Percentiles rank a stretch among this genome's conserved stretches.
Conservation (phyloP, 2,329 filamentous ascomycete genomes). For the Cytospora piceicola region DNA sequence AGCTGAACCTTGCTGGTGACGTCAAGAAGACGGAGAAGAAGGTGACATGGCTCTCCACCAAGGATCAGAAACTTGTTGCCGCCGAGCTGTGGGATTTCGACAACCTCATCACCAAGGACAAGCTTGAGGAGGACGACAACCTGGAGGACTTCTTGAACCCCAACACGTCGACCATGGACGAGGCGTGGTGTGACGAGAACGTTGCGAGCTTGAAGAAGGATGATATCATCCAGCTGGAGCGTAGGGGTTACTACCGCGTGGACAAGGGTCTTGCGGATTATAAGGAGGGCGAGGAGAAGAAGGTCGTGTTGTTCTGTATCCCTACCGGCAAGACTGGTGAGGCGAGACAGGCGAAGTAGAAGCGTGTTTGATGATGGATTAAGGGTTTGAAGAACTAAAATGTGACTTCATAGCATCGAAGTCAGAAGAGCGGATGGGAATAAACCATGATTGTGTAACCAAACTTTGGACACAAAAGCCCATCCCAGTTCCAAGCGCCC, state of each 20-base stretch:
- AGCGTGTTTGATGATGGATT: neutral
- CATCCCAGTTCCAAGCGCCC: neutral
- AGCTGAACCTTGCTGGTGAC: slow-evolving; percentile 90
- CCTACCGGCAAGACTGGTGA: slow-evolving; percentile 54
- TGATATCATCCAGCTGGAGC: slow-evolving; percentile 94
- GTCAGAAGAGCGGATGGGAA: neutral
- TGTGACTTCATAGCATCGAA: neutral
- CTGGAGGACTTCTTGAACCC: slow-evolving; percentile 83
- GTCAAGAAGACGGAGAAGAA: slow-evolving; percentile 97
- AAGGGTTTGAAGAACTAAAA: no score
- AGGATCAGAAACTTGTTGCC: slow-evolving; percentile 75
- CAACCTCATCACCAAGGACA: slow-evolving; percentile 93
- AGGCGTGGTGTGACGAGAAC: slow-evolving; percentile 80
- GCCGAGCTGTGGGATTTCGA: slow-evolving; percentile 94
- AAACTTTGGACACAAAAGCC: neutral
- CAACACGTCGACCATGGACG: slow-evolving; percentile 73
- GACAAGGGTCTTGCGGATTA: slow-evolving; percentile 65
- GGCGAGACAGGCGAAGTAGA: slow-evolving; percentile 16
- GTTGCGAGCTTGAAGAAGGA: slow-evolving; percentile 78
- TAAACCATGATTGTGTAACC: neutral
- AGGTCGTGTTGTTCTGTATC: slow-evolving; percentile 60
- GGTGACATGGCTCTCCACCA: slow-evolving; percentile 85
- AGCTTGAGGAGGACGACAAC: slow-evolving; percentile 84
- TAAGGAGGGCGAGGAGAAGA: slow-evolving; percentile 55
- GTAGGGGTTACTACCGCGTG: slow-evolving; percentile 88